Base-by-base conservation (phyloP, 331 rosid species). In the Arachis monticola region DNA sequence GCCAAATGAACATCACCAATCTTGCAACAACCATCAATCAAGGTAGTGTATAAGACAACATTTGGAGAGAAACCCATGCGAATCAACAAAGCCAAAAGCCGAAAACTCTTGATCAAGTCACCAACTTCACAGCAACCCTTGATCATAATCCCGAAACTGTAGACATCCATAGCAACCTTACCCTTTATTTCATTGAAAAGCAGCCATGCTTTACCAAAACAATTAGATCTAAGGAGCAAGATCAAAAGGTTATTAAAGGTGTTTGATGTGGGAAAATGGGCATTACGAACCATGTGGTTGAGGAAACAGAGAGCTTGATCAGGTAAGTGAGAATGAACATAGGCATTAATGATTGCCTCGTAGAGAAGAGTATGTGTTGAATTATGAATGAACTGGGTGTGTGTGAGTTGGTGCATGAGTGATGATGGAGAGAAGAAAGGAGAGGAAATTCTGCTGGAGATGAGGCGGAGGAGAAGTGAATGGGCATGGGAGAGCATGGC, bases 1-100 rank as follows among this genome's bases (percentile, higher is more conserved):
- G 91, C 96, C 17, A 74, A 55, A 30, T 87, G 87, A 57, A 89
- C 68, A 67, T 89, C 87, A 41, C 88, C 90, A 73, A 68, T 90
- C 80, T 87, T 89, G 82, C 96, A 89, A 67, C 88, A 91, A 45
- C 96, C 97, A 60, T 91, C 90, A 31, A 93, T 86, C 89, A 93
- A 63, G 11, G 86, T 88, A 68, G 97, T 89, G 72, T 82, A 89
- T 68, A 91, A 81, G 32, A 87, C 91, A 77, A 86, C 92, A 74
- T 91, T 89, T 5, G 88, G 90, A 82, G 90, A 74, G 78, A 77
- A 56, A 35, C 88, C 83, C 64, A 77, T 41, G 56, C 60, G 78
- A 62, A 76, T 84, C 85, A 86, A 31, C 81, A 77, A 82, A 61
- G 44, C 86, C 78, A 91, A 70, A 81, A 89, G 83, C 68, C 77